These are phyloP conservation scores for Fusarium chuoi DNA, from an alignment of 2,329 filamentous ascomycete genomes.

Conservation along the genomic window DNA sequence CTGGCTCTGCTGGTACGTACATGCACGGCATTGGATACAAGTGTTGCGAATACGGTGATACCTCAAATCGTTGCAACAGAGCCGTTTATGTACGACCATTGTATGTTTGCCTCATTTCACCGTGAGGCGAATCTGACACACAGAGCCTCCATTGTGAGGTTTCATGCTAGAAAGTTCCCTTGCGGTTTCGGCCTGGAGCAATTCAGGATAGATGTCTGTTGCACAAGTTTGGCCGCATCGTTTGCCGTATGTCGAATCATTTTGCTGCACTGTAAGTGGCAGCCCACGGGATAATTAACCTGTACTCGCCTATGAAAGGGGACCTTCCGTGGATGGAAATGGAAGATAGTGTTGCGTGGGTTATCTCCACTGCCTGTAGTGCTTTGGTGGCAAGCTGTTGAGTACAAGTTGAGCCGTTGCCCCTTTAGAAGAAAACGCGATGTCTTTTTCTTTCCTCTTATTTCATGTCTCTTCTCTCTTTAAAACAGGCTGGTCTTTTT, in stretches of 20 bases:
- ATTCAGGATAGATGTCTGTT: conserved; percentile 27
- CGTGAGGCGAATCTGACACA: conserved; percentile 20
- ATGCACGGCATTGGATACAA: conserved; percentile 18
- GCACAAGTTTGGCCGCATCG: conserved; percentile 32
- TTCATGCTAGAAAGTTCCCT: conserved; percentile 29
- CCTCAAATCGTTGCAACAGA: conserved; percentile 33
- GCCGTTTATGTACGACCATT: conserved; percentile 42
- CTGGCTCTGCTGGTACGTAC: neutral
- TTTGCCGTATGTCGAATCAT: conserved; percentile 34
- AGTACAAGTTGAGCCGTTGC: conserved; percentile 33
- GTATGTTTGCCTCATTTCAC: conserved; percentile 45
- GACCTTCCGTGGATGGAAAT: neutral
- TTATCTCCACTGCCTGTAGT: conserved; percentile 11
- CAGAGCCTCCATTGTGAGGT: conserved; percentile 21
- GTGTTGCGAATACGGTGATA: conserved; percentile 32
- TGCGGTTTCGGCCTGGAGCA: conserved; percentile 23
- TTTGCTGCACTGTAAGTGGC: conserved; percentile 4
- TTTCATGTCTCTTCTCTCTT: neutral
- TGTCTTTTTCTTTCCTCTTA: neutral
- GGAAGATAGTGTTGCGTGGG: conserved; percentile 14
- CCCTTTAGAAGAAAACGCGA: neutral
- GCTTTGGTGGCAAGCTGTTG: conserved; percentile 9
- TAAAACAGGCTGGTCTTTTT: neutral
- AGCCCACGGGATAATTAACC: conserved; percentile 7
- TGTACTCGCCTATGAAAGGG: conserved; percentile 15